Base-by-base conservation (phyloP, 352 stramenopile species). In the Pythium coloratum region DNA sequence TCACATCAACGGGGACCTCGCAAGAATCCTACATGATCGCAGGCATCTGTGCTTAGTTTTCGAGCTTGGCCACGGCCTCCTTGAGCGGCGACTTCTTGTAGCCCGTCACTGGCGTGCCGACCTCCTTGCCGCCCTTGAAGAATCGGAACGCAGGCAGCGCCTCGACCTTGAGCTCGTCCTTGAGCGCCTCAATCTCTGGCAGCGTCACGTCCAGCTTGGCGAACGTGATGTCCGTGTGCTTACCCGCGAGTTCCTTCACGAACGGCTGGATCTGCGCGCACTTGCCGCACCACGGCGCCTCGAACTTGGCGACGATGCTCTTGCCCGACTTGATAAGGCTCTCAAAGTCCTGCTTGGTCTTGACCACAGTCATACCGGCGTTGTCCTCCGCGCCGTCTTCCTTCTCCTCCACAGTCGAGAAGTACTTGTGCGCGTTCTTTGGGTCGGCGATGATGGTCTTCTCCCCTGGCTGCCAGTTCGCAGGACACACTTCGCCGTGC, bases 401-500 rank as follows among this genome's bases (percentile, higher is more conserved):
- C 47, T 61, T 73, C 5, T 79, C 69, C 62, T 86, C 78, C 47
- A 95, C 68, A n/a, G 78, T 85, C 42, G 83, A 88, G 62, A 95
- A 95, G 75, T 94, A 94, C 76, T 91, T 84, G 70, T 91, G 78
- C 51, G 82, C 82, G 64, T 91, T 79, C 59, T 88, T 93, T 9
- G 90, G 81, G 57, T 95, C 91, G 49, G 86, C 80, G 38, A 91
- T 84, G 63, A 98, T 98, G 12, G 88, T 97, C 78, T 92, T 91
- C 59, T 85, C 82, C 24, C 93, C 94, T 14, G 93, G 92, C 76
- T 97, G 84, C 94, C 93, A 98, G 77, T 96, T 96, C 33, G 92
- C 92, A 7, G 93, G 94, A 75, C 93, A 98, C 67, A 95, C 88
- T 72, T 98, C 93, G 57, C 91, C 92, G 73, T 98, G 90, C 68